Base-by-base conservation (phyloP, 305 asterid species). In the Fraxinus angustifolia region DNA sequence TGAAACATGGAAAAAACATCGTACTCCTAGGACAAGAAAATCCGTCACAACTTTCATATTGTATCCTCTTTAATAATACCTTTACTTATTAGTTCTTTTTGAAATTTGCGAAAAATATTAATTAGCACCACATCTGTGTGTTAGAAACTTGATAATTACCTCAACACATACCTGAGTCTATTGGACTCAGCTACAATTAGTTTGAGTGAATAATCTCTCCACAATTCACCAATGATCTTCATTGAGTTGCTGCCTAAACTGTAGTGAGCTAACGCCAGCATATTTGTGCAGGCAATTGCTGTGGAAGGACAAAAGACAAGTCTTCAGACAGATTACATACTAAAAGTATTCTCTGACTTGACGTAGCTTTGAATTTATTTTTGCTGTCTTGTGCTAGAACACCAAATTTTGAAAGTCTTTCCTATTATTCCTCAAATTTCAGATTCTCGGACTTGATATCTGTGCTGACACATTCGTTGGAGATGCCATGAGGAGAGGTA, bases 371-470 rank as follows among this genome's bases (percentile, higher is more conserved):
- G 74, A 21, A 75, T 77, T 50, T 58, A 73, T 45, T 78, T n/a
- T 65, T 12, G 65, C 14, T 30, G 56, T 38, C 21, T 60, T 26
- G 75, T 16, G 40, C 23, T 16, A 70, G 75, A 33, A 70, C 23
- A 14, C 75, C 75, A 70, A 53, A 42, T 30, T 34, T 67, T 79
- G 67, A 76, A 68, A 56, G 6, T 78, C 73, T 80, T 28, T 67
- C n/a, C 60, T 56, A 28, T 34, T 8, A 33, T 84, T 71, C 42
- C 14, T 8, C 19, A 70, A 31, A 72, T 28, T 83, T 60, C 85
- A 93, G 98, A 93, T 93, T 79, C 96, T 94, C 58, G 98, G 98
- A 81, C 93, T 94, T 73, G 97, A 92, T 86, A 84, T 90, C 53
- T 92, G 98, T 83, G 87, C 94, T 6, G 94, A 94, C 53, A 94